Percentiles rank a stretch among this genome's conserved stretches.
phyloP scores from a whole-genome alignment of 2,329 filamentous ascomycete genomes.

The Colletotrichum echinochloae region DNA sequence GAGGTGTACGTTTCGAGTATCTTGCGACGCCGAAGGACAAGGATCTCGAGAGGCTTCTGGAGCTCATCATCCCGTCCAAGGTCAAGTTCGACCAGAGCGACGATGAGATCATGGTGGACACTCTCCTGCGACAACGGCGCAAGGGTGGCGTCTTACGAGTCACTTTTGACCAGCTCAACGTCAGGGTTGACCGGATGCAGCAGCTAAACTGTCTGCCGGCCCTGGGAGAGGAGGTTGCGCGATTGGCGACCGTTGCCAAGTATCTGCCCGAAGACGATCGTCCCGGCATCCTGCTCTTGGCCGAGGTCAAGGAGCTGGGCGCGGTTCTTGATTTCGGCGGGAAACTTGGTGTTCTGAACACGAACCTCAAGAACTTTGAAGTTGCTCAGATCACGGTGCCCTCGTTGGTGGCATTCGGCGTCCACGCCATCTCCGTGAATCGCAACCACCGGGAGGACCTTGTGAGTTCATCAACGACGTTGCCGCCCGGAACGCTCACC shows the following conservation, averaged over 20 bases:
- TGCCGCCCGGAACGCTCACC: slow-evolving; percentile 31
- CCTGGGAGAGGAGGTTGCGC: slow-evolving; percentile 82
- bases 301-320: slow-evolving; percentile 73
- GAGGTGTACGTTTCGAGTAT: slow-evolving; percentile 78
- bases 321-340: slow-evolving; percentile 73
- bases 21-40: slow-evolving; percentile 77
- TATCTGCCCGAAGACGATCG: slow-evolving; percentile 96
- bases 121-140: slow-evolving; percentile 83
- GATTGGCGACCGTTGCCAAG: slow-evolving; percentile 88
- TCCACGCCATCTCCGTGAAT: slow-evolving; percentile 71
- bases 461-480: slow-evolving; percentile 64
- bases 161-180: slow-evolving; percentile 72
- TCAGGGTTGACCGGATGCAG: slow-evolving; percentile 71
- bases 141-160: slow-evolving; percentile 87
- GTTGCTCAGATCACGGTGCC: slow-evolving; percentile 87
- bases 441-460: slow-evolving; percentile 79
- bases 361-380: slow-evolving; percentile 73
- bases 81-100: slow-evolving; percentile 87
- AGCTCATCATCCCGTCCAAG: slow-evolving; percentile 90
- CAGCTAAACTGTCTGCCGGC: slow-evolving; percentile 76
- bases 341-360: slow-evolving; percentile 73
- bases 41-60: slow-evolving; percentile 85
- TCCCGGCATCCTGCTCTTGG: slow-evolving; percentile 85
- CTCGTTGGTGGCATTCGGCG: slow-evolving; percentile 81
- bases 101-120: slow-evolving; percentile 95